Evolutionary conservation across 352 stramenopile genomes (phyloP).

Genomic region (Phytophthora boehmeriae): DNA sequence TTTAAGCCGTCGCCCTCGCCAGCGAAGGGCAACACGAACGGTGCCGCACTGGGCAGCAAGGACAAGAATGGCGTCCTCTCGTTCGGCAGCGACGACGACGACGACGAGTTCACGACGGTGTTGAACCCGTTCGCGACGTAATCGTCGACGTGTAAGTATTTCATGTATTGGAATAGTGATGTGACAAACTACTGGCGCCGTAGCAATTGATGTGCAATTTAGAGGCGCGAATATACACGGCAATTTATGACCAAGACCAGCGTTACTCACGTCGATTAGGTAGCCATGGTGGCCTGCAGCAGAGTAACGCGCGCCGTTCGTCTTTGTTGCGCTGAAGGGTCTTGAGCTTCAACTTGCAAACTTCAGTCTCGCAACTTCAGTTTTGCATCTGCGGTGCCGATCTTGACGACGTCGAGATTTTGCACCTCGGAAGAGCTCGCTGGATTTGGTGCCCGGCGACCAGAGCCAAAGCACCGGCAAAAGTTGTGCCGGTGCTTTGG

Average conservation of each 20-base stretch:
- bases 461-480: too few relatives aligned
- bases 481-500: conserved; percentile 12
- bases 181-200: conserved; percentile 24
- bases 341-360: background rate
- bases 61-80: conserved; percentile 34
- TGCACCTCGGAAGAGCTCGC: too few relatives aligned
- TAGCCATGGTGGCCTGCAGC: background rate
- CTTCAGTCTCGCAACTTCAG: background rate
- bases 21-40: conserved; percentile 22
- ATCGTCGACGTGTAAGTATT: conserved; percentile 19
- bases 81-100: conserved; percentile 51
- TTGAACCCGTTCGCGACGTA: conserved; percentile 74
- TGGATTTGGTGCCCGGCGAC: too few relatives aligned
- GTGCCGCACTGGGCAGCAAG: conserved; percentile 35
- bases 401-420: too few relatives aligned
- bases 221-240: conserved; percentile 26
- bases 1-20: conserved; percentile 42
- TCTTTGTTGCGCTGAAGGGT: too few relatives aligned
- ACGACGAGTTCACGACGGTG: conserved; percentile 49
- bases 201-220: conserved; percentile 20
- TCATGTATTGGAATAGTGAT: conserved; percentile 5
- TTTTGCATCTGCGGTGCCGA: background rate
- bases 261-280: too few relatives aligned
- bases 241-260: too few relatives aligned
- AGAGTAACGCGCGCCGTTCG: too few relatives aligned